A percentile compares a stretch with the other conserved stretches of the same genome.
phyloP scores from a whole-genome alignment of 163 green algal genomes.

The Scenedesmus sp. region DNA sequence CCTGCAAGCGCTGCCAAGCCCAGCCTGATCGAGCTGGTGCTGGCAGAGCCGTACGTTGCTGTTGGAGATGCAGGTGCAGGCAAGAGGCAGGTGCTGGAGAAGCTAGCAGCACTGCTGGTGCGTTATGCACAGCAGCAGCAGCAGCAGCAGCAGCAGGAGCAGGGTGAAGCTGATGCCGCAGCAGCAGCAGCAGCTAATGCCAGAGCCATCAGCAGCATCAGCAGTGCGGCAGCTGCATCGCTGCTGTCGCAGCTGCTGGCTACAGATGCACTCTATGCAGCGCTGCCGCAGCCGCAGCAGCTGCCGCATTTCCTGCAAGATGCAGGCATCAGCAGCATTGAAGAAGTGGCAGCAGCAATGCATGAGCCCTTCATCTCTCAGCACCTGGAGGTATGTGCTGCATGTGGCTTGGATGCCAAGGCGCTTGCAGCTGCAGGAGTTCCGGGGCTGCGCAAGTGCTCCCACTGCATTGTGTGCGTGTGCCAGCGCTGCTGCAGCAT shows the following conservation, averaged over 20 bases:
- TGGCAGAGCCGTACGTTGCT: conserved; percentile 20
- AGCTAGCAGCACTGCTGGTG: conserved; percentile 29
- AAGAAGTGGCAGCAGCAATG: neutral
- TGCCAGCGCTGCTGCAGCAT: neutral
- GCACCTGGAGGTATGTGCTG: conserved; percentile 29
- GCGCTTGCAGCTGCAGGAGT: conserved; percentile 26
- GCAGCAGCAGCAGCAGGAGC: neutral
- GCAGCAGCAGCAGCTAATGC: conserved; percentile 16
- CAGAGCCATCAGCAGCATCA: neutral
- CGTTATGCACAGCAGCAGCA: neutral
- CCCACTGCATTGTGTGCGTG: conserved; percentile 36
- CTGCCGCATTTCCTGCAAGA: conserved; percentile 5
- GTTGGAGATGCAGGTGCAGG: conserved; percentile 17
- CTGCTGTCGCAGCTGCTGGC: conserved; percentile 10
- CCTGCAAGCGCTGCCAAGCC: neutral
- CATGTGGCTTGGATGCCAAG: conserved; percentile 12
- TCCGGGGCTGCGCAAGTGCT: conserved; percentile 12
- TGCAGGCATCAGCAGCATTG: conserved; percentile 17
- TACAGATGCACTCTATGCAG: neutral
- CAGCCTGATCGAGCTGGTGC: conserved; percentile 29
- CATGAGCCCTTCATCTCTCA: conserved; percentile 13
- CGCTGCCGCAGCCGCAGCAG: neutral
- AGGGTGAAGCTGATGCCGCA: neutral
- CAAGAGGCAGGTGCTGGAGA: conserved; percentile 21
- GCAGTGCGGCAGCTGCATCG: neutral